phyloP scores from a whole-genome alignment of 805 yeast genomes.

The Myxozyma kluyveri region DNA sequence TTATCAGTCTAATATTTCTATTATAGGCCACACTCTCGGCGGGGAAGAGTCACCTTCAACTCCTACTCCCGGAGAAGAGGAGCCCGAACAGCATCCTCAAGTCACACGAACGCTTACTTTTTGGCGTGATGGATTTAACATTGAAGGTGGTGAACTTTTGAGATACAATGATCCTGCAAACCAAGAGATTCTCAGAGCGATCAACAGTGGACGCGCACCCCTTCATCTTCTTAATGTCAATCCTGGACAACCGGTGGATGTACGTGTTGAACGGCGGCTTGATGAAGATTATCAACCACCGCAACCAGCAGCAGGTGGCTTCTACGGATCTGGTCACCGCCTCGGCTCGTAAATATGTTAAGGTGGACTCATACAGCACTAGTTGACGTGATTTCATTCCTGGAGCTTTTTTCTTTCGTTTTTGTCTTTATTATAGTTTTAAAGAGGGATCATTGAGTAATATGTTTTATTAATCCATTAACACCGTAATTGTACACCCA shows the following conservation, averaged over 20 bases:
- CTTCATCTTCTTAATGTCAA: slow-evolving; percentile 74
- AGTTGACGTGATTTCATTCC: no score
- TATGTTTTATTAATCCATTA: background rate
- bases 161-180: slow-evolving; percentile 93
- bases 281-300: slow-evolving; percentile 82
- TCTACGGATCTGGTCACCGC: slow-evolving; percentile 75
- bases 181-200: slow-evolving; percentile 68
- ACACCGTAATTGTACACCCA: background rate
- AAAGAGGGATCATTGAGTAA: no score
- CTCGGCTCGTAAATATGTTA: slow-evolving; percentile 68
- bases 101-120: slow-evolving; percentile 83
- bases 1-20: no score
- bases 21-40: slow-evolving; percentile 27
- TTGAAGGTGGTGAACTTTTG: slow-evolving; percentile 83
- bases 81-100: slow-evolving; percentile 36
- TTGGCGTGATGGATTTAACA: slow-evolving; percentile 95
- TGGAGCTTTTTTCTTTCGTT: no score
- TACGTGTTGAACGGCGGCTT: slow-evolving; percentile 71
- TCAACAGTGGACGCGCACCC: slow-evolving; percentile 91
- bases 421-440: no score
- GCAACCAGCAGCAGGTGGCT: slow-evolving; percentile 56
- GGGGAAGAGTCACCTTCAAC: slow-evolving; percentile 36
- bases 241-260: slow-evolving; percentile 91
- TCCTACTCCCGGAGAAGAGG: slow-evolving; percentile 42
- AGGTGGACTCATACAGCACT: no score